Conservation (phyloP, 345 rosid species). For the Mangifera indica region DNA sequence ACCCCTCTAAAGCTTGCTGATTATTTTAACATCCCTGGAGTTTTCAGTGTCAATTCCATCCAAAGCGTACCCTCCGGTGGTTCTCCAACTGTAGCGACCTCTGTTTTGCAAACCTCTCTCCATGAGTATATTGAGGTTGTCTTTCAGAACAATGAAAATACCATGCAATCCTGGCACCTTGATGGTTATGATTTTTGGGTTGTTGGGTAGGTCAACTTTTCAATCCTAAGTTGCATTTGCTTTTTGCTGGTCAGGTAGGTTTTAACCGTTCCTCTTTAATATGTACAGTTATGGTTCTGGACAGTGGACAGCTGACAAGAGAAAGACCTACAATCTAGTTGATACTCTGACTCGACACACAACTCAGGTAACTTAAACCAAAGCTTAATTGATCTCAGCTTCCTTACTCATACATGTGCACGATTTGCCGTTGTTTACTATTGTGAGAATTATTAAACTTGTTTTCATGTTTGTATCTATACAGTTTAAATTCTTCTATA, state of each 20-base stretch:
- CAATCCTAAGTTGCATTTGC: neutral
- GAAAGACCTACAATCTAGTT: slow-evolving; percentile 61
- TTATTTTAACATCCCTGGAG: slow-evolving; percentile 63
- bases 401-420: neutral
- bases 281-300: slow-evolving; percentile 66
- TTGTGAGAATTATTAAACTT: neutral
- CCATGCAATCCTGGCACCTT: slow-evolving; percentile 89
- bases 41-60: slow-evolving; percentile 52
- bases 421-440: too few species aligned
- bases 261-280: slow-evolving; percentile 18
- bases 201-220: slow-evolving; percentile 59
- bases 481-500: too few species aligned
- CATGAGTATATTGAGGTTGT: slow-evolving; percentile 75
- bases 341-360: slow-evolving; percentile 86
- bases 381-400: neutral
- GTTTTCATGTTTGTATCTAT: neutral
- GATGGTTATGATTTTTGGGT: slow-evolving; percentile 96
- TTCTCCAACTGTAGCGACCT: slow-evolving; percentile 52
- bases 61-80: slow-evolving; percentile 55
- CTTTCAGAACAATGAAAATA: slow-evolving; percentile 68
- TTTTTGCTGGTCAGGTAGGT: neutral
- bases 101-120: slow-evolving; percentile 53
- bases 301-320: slow-evolving; percentile 58
- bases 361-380: slow-evolving; percentile 65
- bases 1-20: slow-evolving; percentile 92